Percentiles rank a stretch among this genome's conserved stretches.
Conservation (phyloP, 75 land plant genomes). For the Adiantum capillusveneris region DNA sequence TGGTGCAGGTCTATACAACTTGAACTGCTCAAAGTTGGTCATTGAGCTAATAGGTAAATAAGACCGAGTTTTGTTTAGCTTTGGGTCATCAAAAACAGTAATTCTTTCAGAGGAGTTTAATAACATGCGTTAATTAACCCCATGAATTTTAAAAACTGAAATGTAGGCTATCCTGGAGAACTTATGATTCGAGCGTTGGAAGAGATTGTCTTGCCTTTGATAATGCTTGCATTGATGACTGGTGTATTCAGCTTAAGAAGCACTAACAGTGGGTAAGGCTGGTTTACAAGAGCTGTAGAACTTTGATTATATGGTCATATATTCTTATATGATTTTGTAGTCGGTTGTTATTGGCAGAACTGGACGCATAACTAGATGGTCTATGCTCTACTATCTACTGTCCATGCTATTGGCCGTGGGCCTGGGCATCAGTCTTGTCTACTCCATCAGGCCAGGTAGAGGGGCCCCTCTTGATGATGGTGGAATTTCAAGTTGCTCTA, state of each 20-base stretch:
- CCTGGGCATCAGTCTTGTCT: conserved; percentile 22
- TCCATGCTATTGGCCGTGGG: conserved; percentile 32
- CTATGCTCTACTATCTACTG: conserved; percentile 24
- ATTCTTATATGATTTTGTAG: neutral
- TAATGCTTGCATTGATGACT: conserved; percentile 30
- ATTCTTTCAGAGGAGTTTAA: no score
- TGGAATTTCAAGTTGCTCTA: conserved; percentile 10
- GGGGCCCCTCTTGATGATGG: conserved; percentile 9
- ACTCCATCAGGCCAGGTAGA: conserved; percentile 19
- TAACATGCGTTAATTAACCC: no score
- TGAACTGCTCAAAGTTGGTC: conserved; percentile 13
- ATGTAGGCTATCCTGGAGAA: conserved; percentile 35
- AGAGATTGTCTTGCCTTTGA: conserved; percentile 34
- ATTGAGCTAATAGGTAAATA: conserved; percentile 26
- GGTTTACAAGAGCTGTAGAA: no score
- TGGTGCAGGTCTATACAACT: conserved; percentile 17
- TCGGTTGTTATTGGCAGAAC: conserved; percentile 5
- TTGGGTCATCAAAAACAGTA: no score
- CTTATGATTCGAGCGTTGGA: conserved; percentile 34
- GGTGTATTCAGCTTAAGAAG: conserved; percentile 35
- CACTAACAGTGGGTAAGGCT: conserved; percentile 22
- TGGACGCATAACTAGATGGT: conserved; percentile 28
- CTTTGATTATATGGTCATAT: no score
- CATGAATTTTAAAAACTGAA: no score
- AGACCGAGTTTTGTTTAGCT: no score